A percentile compares a stretch with the other conserved stretches of the same genome.
These are phyloP conservation scores for Botrytis cinerea DNA, from an alignment of 2,329 filamentous ascomycete genomes.

Conservation along the genomic window DNA sequence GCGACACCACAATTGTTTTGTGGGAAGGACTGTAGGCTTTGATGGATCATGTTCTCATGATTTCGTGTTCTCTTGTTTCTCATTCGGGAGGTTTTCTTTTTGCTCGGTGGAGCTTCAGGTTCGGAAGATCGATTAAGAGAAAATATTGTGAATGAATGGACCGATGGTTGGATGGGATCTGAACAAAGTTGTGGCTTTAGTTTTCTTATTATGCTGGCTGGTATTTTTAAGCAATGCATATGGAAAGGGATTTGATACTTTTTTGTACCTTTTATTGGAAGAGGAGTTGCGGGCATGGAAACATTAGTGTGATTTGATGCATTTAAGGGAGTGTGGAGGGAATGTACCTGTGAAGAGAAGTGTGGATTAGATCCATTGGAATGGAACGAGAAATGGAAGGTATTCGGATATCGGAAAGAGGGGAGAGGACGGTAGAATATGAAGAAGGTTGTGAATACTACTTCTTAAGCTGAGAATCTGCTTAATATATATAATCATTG, in stretches of 20 bases:
- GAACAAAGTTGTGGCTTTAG: background rate
- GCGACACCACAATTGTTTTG: background rate
- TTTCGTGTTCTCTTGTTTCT: conserved; percentile 8
- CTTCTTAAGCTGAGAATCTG: conserved; percentile 24
- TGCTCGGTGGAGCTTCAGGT: background rate
- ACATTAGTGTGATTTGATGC: background rate
- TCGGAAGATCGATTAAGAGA: background rate
- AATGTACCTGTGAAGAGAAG: conserved; percentile 5
- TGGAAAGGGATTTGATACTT: background rate
- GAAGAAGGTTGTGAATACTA: conserved; percentile 19
- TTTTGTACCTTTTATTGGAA: background rate
- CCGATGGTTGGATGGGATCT: background rate
- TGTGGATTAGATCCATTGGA: background rate
- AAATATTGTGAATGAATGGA: background rate
- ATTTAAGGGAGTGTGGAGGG: background rate
- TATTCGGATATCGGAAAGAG: background rate
- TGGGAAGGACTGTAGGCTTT: background rate
- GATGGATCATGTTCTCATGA: conserved; percentile 14
- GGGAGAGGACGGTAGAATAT: background rate
- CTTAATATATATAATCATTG: conserved; percentile 25
- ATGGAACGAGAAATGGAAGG: background rate
- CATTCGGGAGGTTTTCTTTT: background rate
- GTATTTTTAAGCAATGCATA: conserved; percentile 4
- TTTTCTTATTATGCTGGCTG: conserved; percentile 4
- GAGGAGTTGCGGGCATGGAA: background rate